Evolutionary conservation across 2,329 filamentous ascomycete genomes (phyloP).

Genomic region (Harringtonia aguacate): DNA sequence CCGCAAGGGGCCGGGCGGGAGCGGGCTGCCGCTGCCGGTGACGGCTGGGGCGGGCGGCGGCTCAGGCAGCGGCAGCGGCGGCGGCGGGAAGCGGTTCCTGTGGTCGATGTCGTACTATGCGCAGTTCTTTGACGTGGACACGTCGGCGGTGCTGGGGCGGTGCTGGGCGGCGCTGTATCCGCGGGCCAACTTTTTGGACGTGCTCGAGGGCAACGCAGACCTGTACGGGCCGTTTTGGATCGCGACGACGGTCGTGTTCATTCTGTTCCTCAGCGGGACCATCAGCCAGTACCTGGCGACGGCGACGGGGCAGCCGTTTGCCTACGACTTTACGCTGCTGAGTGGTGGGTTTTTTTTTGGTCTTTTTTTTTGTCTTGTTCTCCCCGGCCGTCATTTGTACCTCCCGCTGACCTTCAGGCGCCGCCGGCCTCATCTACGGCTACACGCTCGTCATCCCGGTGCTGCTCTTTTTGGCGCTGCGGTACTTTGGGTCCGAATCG

Average conservation of each 20-base stretch:
- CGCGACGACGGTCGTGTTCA: conserved; percentile 91
- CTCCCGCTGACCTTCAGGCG: conserved; percentile 35
- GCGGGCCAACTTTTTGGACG: conserved; percentile 89
- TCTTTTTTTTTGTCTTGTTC: neutral
- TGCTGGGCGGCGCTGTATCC: conserved; percentile 87
- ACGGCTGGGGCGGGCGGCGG: conserved; percentile 36
- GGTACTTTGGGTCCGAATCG: conserved; percentile 90
- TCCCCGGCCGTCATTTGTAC: conserved; percentile 7
- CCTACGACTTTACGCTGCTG: conserved; percentile 82
- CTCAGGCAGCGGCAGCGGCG: conserved; percentile 21
- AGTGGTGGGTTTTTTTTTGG: conserved; percentile 47
- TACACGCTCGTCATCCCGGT: conserved; percentile 85
- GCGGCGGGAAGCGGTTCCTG: conserved; percentile 66
- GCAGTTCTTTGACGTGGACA: conserved; percentile 98
- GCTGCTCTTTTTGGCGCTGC: conserved; percentile 74
- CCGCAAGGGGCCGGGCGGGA: conserved; percentile 36
- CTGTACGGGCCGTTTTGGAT: conserved; percentile 98
- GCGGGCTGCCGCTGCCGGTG: conserved; percentile 43
- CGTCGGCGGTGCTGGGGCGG: conserved; percentile 73
- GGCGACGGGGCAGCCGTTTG: conserved; percentile 60
- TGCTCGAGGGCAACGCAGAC: conserved; percentile 92
- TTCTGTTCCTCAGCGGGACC: conserved; percentile 88
- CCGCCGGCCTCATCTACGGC: conserved; percentile 87
- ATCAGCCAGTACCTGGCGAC: conserved; percentile 81
- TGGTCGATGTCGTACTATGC: conserved; percentile 92